A percentile compares a stretch with the other conserved stretches of the same genome.
Conservation (phyloP, 2,329 filamentous ascomycete genomes). For the Elsinoe batatas region DNA sequence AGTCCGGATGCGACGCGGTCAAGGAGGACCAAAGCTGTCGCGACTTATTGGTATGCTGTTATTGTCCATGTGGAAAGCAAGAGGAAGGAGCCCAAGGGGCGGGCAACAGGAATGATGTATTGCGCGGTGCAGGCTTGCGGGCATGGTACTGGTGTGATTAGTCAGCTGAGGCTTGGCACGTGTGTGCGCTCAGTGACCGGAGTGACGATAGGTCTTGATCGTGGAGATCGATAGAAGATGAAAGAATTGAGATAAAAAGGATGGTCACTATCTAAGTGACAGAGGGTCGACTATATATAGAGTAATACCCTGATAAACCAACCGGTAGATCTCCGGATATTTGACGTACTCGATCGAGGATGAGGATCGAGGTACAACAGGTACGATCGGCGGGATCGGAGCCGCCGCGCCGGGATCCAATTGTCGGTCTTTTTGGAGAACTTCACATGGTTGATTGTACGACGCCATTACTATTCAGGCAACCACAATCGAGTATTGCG, state of each 20-base stretch:
- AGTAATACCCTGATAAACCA: no score
- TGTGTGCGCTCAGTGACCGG: no score
- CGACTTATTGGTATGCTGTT: constrained; percentile 3
- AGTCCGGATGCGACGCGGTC: not conserved
- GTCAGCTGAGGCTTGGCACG: no score
- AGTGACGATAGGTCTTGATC: no score
- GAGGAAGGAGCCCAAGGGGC: constrained; percentile 5
- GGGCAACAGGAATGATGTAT: constrained; percentile 10
- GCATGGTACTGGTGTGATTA: no score
- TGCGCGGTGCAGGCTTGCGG: not conserved
- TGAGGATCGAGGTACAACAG: no score
- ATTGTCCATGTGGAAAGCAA: constrained; percentile 8
- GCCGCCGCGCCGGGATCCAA: constrained; percentile 11
- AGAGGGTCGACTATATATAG: no score
- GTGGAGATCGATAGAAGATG: no score
- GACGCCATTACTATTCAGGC: not conserved
- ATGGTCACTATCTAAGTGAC: no score
- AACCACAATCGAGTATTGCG: not conserved
- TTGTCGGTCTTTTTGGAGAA: constrained; percentile 6
- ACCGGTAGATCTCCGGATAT: no score
- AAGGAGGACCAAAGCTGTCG: not conserved
- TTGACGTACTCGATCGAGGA: no score
- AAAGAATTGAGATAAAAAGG: no score
- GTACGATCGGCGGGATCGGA: constrained; percentile 10
- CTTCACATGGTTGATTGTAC: constrained; percentile 5